Percentiles rank a stretch among this genome's conserved stretches.
Conservation (phyloP, 768 basidiomycete species). For the Bullera alba region DNA sequence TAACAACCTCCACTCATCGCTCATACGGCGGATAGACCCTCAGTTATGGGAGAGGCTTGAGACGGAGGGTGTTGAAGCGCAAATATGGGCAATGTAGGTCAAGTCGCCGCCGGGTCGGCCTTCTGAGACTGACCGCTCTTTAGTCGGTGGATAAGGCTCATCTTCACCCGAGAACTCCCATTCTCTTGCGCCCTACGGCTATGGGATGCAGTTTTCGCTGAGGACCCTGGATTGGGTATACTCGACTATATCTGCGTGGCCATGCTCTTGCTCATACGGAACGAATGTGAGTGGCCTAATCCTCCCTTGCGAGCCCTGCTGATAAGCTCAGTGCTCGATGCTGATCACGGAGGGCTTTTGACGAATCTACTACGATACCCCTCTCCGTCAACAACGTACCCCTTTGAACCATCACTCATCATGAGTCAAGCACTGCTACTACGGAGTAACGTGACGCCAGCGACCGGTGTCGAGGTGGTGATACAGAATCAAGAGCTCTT, state of each 20-base stretch:
- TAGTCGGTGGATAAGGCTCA: slow-evolving; percentile 85
- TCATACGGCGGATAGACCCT: slow-evolving; percentile 73
- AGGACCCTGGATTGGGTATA: slow-evolving; percentile 68
- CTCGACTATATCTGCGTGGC: slow-evolving; percentile 84
- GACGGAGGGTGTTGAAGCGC: slow-evolving; percentile 79
- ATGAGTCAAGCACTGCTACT: slow-evolving; percentile 76
- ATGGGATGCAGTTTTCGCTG: slow-evolving; percentile 96
- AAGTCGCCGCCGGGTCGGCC: not conserved
- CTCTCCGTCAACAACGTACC: slow-evolving; percentile 47
- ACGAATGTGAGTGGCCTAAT: slow-evolving; percentile 58
- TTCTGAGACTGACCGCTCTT: not conserved
- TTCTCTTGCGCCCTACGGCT: slow-evolving; percentile 72
- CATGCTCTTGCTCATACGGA: slow-evolving; percentile 90
- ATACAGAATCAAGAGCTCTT: slow-evolving; percentile 76
- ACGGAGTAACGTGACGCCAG: slow-evolving; percentile 64
- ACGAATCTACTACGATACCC: slow-evolving; percentile 83
- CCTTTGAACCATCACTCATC: slow-evolving; percentile 53
- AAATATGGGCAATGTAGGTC: slow-evolving; percentile 89
- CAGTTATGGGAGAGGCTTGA: slow-evolving; percentile 68
- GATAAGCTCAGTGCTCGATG: slow-evolving; percentile 60
- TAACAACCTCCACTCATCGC: slow-evolving; percentile 65
- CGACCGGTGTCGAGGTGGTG: slow-evolving; percentile 68
- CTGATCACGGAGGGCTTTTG: slow-evolving; percentile 79
- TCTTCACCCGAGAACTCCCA: slow-evolving; percentile 87
- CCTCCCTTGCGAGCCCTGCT: not conserved